Base-by-base conservation (phyloP, 805 yeast genomes). In the Phaffomyces thermotolerans region DNA sequence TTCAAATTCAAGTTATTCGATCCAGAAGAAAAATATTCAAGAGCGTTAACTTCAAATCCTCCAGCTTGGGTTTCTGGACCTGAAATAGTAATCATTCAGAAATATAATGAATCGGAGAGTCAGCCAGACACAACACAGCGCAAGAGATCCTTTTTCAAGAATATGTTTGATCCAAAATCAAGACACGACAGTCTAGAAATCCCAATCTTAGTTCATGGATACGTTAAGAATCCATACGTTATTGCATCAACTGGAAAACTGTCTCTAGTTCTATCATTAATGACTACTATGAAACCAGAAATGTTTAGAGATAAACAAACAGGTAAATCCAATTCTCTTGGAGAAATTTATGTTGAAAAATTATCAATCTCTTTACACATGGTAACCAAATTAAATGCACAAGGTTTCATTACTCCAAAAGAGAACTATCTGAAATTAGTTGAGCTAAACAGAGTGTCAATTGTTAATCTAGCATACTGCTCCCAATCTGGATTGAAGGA, bases 1-100 rank as follows among this genome's bases (percentile, higher is more conserved):
- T 75, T 82, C 12, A 29, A 29, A 1, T 39, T 47, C 24, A 20
- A 49, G 60, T 65, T 3, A 76, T 81, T 48, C 57, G 50, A 47
- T 24, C 40, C 40, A 3, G 45, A 36, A 17, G 38, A 39, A 8
- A 37, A 39, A 34, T 9, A 18, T 17, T 24, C 32, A 12, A 32
- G 29, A 27, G 29, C 29, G 10, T 27, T 27, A 13, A 31, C 15
- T 17, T 12, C 20, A 35, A 17, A 29, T 31, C 35, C 41, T 27
- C 14, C 6, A 17, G 5, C 17, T 7, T 32, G 36, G 36, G 4
- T 25, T 7, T 13, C n/a, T 10, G 12, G 36, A 14, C 6, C n/a
- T 7, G 36, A 39, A 9, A 23, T 25, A 9, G 17, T 12, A 17
- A 8, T 27, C 12, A 13, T 7, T 4, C 36, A 34, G 5, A 22